Conservation (phyloP, 106 monocot genomes). For the Dendrobium catenatum region DNA sequence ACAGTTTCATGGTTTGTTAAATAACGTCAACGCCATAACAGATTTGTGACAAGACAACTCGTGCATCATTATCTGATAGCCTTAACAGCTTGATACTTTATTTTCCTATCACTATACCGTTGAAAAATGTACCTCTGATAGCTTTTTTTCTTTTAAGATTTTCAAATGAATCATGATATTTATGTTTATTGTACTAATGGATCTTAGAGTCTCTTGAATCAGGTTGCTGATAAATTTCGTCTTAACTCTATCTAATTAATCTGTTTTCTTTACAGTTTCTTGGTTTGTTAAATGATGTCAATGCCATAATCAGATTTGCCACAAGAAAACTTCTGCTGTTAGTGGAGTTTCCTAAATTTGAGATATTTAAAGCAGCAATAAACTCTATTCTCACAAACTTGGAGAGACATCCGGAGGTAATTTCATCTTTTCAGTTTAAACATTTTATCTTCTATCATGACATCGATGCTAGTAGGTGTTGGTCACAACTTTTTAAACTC, state of each 20-base stretch:
- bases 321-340: slow-evolving; percentile 47
- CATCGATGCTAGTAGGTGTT: background rate
- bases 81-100: background rate
- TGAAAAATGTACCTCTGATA: background rate
- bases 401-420: slow-evolving; percentile 57
- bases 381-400: slow-evolving; percentile 40
- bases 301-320: slow-evolving; percentile 33
- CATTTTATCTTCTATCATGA: background rate
- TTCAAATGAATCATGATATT: background rate
- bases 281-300: slow-evolving; percentile 49
- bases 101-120: background rate
- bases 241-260: background rate
- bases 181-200: background rate
- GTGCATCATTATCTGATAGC: too few relatives aligned
- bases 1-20: too few relatives aligned
- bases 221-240: background rate
- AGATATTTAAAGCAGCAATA: slow-evolving; percentile 42
- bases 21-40: too few relatives aligned
- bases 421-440: background rate
- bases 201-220: background rate
- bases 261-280: slow-evolving; percentile 46
- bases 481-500: background rate
- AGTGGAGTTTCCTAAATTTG: slow-evolving; percentile 35
- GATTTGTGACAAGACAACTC: too few relatives aligned
- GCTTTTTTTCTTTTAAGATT: background rate